Conservation (phyloP, 257 asterid genomes). For the Parsonsia alboflavescens region DNA sequence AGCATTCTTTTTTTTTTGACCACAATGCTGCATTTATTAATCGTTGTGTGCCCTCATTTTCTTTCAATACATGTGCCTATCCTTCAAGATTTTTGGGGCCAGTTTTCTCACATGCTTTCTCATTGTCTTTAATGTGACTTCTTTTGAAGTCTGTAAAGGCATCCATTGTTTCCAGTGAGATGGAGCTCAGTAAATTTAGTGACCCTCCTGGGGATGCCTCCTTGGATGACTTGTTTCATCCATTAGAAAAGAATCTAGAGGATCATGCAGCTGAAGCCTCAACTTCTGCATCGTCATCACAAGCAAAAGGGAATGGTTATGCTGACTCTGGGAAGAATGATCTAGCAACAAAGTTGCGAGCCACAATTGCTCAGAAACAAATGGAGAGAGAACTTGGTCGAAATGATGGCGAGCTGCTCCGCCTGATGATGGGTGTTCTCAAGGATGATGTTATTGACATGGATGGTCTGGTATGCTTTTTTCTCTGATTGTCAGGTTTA, state of each 20-base stretch:
- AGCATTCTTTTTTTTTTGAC: neutral
- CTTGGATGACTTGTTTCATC: slow-evolving; percentile 90
- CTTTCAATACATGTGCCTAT: neutral
- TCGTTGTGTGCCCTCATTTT: neutral
- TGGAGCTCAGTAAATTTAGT: slow-evolving; percentile 86
- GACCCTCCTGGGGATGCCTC: slow-evolving; percentile 95
- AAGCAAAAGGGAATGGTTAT: slow-evolving; percentile 38
- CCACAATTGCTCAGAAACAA: slow-evolving; percentile 82
- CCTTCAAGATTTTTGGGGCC: neutral
- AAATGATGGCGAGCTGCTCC: slow-evolving; percentile 80
- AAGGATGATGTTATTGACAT: slow-evolving; percentile 91
- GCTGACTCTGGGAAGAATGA: slow-evolving; percentile 70
- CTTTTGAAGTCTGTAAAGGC: slow-evolving; percentile 57
- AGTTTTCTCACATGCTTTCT: neutral
- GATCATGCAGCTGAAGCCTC: slow-evolving; percentile 67
- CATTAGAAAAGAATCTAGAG: slow-evolving; percentile 51
- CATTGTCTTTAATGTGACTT: neutral
- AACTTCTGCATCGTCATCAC: slow-evolving; percentile 68
- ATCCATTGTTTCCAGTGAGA: slow-evolving; percentile 41
- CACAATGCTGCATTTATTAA: neutral
- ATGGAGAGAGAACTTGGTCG: slow-evolving; percentile 75
- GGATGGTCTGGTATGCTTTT: slow-evolving; percentile 59
- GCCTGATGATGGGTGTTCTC: slow-evolving; percentile 88
- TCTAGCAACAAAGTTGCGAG: slow-evolving; percentile 88
- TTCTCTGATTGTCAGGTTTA: slow-evolving; percentile 17